Conservation (phyloP, 345 rosid genomes). For the Ailanthus altissimus region DNA sequence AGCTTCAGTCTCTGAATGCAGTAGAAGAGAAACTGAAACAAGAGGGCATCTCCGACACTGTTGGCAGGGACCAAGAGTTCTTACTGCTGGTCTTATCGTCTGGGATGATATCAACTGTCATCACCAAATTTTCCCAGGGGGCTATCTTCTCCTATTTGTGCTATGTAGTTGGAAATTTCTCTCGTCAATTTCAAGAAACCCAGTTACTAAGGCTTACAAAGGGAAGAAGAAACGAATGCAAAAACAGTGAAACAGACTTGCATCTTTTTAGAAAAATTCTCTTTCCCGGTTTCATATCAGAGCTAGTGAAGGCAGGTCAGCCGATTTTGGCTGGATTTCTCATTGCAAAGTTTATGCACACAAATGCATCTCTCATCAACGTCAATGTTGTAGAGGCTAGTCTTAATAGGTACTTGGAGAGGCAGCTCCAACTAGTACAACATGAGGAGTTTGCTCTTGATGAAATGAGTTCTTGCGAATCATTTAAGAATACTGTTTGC, state of each 20-base stretch:
- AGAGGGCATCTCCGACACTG: slow-evolving; percentile 49
- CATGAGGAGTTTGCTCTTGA: slow-evolving; percentile 32
- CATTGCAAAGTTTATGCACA: slow-evolving; percentile 79
- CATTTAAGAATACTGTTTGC: slow-evolving; percentile 47
- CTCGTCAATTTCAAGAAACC: slow-evolving; percentile 65
- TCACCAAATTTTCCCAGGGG: slow-evolving; percentile 45
- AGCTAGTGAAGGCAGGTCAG: slow-evolving; percentile 74
- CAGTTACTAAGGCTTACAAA: slow-evolving; percentile 27
- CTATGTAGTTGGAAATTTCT: slow-evolving; percentile 66
- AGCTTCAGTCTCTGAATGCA: slow-evolving; percentile 48
- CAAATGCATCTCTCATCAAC: slow-evolving; percentile 62
- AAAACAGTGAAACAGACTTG: slow-evolving; percentile 24
- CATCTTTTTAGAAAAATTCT: slow-evolving; percentile 54
- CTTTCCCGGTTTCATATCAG: slow-evolving; percentile 68
- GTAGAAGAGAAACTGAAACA: slow-evolving; percentile 67
- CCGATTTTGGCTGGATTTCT: slow-evolving; percentile 75
- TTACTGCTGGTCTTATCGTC: slow-evolving; percentile 63
- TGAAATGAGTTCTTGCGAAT: slow-evolving; percentile 26
- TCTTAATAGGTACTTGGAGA: slow-evolving; percentile 61
- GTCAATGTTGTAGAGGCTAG: slow-evolving; percentile 68
- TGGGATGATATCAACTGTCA: slow-evolving; percentile 52
- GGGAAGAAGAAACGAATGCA: slow-evolving; percentile 28
- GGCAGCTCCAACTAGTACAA: slow-evolving; percentile 47
- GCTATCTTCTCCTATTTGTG: slow-evolving; percentile 66
- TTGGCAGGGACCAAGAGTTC: slow-evolving; percentile 53